A percentile compares a stretch with the other conserved stretches of the same genome.
These are phyloP conservation scores for Triglochin maritima DNA, from an alignment of 106 monocot species.

Conservation along the genomic window DNA sequence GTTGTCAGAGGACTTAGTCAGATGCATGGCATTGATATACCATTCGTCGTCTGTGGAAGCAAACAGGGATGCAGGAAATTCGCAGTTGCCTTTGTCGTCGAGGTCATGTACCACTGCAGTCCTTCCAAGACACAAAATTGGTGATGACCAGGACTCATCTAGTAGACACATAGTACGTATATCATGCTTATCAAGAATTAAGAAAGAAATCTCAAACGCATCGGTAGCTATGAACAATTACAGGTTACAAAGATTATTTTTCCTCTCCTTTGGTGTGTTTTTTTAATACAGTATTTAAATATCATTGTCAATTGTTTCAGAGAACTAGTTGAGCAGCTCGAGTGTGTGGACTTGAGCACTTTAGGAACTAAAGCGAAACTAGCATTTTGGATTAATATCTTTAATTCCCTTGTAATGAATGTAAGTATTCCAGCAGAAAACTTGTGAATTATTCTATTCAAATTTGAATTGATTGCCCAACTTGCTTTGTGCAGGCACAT, in stretches of 20 bases:
- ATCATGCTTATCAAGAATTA: conserved; percentile 38
- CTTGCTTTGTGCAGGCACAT: conserved; percentile 42
- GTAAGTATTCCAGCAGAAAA: conserved; percentile 20
- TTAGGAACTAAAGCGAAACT: conserved; percentile 46
- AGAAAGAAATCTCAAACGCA: conserved; percentile 37
- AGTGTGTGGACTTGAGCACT: conserved; percentile 41
- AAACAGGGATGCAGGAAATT: conserved; percentile 21
- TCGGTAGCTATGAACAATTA: conserved; percentile 46
- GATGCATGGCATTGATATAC: conserved; percentile 77
- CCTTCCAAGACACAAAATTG: conserved; percentile 20
- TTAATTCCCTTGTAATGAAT: conserved; percentile 83
- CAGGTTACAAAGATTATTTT: conserved; percentile 26
- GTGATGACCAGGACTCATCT: conserved; percentile 19
- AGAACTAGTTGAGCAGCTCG: conserved; percentile 59
- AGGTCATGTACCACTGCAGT: conserved; percentile 50
- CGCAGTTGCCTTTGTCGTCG: conserved; percentile 27
- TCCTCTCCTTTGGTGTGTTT: not conserved
- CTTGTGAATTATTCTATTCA: not conserved
- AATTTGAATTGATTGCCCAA: not conserved
- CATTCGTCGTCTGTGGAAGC: conserved; percentile 25
- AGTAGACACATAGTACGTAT: conserved; percentile 28
- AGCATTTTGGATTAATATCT: conserved; percentile 87
- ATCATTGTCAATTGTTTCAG: conserved; percentile 12
- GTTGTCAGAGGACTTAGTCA: conserved; percentile 73
- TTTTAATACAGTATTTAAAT: not conserved